Evolutionary conservation across 2,329 filamentous ascomycete genomes (phyloP).

Genomic region (Ilyonectria destructans): DNA sequence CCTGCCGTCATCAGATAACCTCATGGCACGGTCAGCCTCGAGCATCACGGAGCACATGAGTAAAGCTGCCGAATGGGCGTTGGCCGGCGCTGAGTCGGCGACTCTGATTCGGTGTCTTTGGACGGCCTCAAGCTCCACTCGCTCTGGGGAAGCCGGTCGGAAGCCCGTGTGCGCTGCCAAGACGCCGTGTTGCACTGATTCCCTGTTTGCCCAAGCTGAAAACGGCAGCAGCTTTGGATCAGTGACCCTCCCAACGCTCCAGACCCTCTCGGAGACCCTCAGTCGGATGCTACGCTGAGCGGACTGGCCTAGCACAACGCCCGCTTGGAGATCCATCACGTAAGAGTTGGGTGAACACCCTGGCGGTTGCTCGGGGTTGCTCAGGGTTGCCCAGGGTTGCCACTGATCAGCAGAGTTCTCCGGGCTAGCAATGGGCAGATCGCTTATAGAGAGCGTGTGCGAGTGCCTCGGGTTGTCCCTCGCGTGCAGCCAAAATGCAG

Average conservation of each 20-base stretch:
- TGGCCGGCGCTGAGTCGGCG: too few species aligned
- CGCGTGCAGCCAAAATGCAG: not conserved
- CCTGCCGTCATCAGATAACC: conserved; percentile 15
- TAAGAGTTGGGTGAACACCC: conserved; percentile 36
- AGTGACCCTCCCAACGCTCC: not conserved
- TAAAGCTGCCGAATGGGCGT: too few species aligned
- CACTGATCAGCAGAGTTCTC: conserved; percentile 32
- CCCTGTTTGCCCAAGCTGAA: conserved; percentile 38
- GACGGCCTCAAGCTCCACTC: not conserved
- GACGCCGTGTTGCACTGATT: conserved; percentile 23
- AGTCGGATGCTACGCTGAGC: conserved; percentile 36
- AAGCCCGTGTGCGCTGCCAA: conserved; percentile 13
- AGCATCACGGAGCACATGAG: conserved; percentile 12
- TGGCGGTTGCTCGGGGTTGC: conserved; percentile 1
- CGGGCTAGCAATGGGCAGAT: too few species aligned
- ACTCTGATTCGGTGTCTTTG: not conserved
- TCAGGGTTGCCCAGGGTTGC: conserved; percentile 6
- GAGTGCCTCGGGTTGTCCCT: not conserved
- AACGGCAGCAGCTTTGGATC: conserved; percentile 36
- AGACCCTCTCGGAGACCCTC: not conserved
- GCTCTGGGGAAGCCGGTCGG: not conserved
- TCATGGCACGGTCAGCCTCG: conserved; percentile 11
- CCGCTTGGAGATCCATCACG: conserved; percentile 42
- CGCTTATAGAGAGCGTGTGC: not conserved
- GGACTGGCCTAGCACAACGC: conserved; percentile 23